Base-by-base conservation (phyloP, 2,329 filamentous ascomycete species). In the Lachnum nothofagi region DNA sequence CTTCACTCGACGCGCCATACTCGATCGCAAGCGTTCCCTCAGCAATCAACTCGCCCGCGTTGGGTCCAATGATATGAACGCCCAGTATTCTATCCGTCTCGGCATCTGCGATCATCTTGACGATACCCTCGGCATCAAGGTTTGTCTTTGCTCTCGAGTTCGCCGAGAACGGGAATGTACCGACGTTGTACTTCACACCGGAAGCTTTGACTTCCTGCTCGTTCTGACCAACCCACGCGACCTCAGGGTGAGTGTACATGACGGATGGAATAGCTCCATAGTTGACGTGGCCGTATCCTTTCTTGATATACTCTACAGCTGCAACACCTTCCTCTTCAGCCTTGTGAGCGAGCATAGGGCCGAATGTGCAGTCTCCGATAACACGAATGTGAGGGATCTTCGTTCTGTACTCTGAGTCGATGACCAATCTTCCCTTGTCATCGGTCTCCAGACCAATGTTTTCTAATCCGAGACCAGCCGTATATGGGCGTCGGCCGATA, bases 141-240 rank as follows among this genome's bases (percentile, higher is more conserved):
- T 97, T 98, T 67, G 93, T 98, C 86, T 97, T 98, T 63, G 93
- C 93, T 69, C 93, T 86, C 51, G 89, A 95, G 82, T 98, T 98
- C 75, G 93, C 93, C 66, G 84, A 87, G 80, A 98, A 98, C 61
- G 93, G 93, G 82, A 98, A 98, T 43, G 80, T 86, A 69, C 93
- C 93, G 65, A 91, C 77, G 65, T 88, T 88, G 83, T 96, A 98
- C 67, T 93, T 89, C 65, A 95, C 82, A 56, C 88, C 89, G 55
- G 85, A 79, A 59, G 83, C 82, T 80, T 97, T 96, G 58, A 98
- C 78, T 62, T 98, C 93, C 68, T 91, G 86, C 77, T 98, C 93
- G 70, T 85, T 96, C 77, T 96, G 91, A 51, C 93, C 93, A 40
- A 98, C 93, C 93, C 93, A 98, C 29, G 93, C 90, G 58, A 97